Percentiles rank a stretch among this genome's conserved stretches.
Conservation (phyloP, 805 yeast species). For the Phaffomyces antillensis region DNA sequence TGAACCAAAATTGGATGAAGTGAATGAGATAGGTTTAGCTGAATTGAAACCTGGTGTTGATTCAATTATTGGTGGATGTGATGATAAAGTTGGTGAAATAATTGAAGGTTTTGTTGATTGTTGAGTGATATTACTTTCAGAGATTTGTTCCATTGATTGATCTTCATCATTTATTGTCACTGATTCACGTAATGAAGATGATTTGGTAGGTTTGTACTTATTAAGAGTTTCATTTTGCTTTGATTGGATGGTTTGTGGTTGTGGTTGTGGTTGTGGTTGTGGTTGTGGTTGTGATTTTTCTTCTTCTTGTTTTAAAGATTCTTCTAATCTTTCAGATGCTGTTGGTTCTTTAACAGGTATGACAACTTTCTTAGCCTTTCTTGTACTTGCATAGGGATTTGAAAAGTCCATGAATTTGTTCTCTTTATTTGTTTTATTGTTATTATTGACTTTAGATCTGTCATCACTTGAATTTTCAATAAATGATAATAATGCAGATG, state of each 20-base stretch:
- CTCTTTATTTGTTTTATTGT: not conserved
- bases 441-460: slow-evolving; percentile 1
- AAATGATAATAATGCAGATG: slow-evolving; percentile 41
- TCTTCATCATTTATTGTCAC: slow-evolving; percentile 17
- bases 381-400: slow-evolving; percentile 35
- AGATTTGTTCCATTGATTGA: slow-evolving; percentile 6
- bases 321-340: slow-evolving; percentile 18
- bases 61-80: not conserved
- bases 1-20: not conserved
- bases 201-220: slow-evolving; percentile 15
- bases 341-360: slow-evolving; percentile 8
- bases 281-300: not conserved
- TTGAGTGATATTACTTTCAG: slow-evolving; percentile 1
- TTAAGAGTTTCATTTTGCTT: slow-evolving; percentile 1
- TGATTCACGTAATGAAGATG: slow-evolving; percentile 31
- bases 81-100: not conserved
- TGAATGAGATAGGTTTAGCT: not conserved
- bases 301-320: slow-evolving; percentile 9
- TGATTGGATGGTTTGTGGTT: not conserved
- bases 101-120: not conserved
- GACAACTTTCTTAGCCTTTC: slow-evolving; percentile 5
- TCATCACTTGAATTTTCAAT: slow-evolving; percentile 26
- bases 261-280: not conserved
- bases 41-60: slow-evolving; percentile 2
- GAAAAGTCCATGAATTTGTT: slow-evolving; percentile 21